Conservation (phyloP, 1,139 yeast genomes). For the Suhomyces taliae region DNA sequence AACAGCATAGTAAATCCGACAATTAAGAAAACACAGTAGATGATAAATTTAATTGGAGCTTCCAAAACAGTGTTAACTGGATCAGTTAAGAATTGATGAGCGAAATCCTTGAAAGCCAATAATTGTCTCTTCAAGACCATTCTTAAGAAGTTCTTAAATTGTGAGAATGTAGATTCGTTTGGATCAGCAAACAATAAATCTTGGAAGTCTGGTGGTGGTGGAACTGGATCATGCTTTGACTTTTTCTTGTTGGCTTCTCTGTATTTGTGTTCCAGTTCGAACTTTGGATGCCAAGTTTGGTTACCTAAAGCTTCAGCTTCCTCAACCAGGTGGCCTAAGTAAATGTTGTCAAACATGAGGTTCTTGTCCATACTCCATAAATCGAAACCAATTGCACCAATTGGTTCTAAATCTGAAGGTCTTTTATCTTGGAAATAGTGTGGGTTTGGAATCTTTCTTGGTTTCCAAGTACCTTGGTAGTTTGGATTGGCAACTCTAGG, state of each 20-base stretch:
- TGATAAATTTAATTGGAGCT: slow-evolving; percentile 51
- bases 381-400: slow-evolving; percentile 87
- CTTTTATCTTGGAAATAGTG: slow-evolving; percentile 56
- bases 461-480: slow-evolving; percentile 80
- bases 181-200: slow-evolving; percentile 29
- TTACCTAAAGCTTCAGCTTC: slow-evolving; percentile 89
- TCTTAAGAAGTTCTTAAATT: slow-evolving; percentile 23
- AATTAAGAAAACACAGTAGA: slow-evolving; percentile 45
- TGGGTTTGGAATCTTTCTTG: slow-evolving; percentile 67
- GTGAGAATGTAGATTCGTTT: slow-evolving; percentile 20
- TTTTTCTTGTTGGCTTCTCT: slow-evolving; percentile 30
- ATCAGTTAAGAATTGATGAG: slow-evolving; percentile 36
- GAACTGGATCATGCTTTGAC: slow-evolving; percentile 33
- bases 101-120: slow-evolving; percentile 30
- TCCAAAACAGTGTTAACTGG: slow-evolving; percentile 44
- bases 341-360: slow-evolving; percentile 77
- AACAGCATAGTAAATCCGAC: slow-evolving; percentile 39
- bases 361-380: slow-evolving; percentile 84
- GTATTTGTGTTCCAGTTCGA: slow-evolving; percentile 49
- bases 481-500: slow-evolving; percentile 70
- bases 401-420: slow-evolving; percentile 59
- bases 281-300: slow-evolving; percentile 65
- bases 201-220: slow-evolving; percentile 44
- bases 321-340: slow-evolving; percentile 74
- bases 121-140: slow-evolving; percentile 23